Percentiles rank a stretch among this genome's conserved stretches.
Evolutionary conservation across 2,329 filamentous ascomycete genomes (phyloP).

Genomic region (Emmonsiellopsis sp.): DNA sequence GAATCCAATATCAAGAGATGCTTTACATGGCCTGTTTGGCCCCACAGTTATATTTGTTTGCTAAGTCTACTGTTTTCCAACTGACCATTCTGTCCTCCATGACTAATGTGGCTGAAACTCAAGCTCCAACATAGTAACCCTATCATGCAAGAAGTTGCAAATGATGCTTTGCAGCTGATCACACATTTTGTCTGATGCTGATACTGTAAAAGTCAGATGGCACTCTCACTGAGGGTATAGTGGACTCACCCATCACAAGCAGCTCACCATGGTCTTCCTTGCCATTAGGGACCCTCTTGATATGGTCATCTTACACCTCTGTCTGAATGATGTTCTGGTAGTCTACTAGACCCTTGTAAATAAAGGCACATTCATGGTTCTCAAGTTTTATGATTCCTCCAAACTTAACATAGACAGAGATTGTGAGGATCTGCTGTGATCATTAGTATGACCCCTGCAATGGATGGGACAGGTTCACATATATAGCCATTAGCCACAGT

Average conservation of each 20-base stretch:
- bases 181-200: no score
- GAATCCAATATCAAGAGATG: no score
- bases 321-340: conserved; percentile 15
- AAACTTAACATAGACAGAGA: conserved; percentile 18
- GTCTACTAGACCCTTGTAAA: conserved; percentile 15
- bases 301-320: conserved; percentile 15
- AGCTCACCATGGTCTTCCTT: conserved; percentile 13
- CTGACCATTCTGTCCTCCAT: no score
- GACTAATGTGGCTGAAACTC: no score
- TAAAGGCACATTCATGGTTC: conserved; percentile 14
- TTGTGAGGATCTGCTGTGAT: conserved; percentile 15
- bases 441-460: background rate
- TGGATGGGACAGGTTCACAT: no score
- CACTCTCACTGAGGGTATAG: background rate
- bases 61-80: no score
- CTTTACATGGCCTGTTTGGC: no score
- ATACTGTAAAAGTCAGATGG: background rate
- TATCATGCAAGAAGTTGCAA: no score
- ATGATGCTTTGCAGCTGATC: background rate
- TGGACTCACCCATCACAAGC: conserved; percentile 17
- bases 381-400: conserved; percentile 9
- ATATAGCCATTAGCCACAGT: conserved; percentile 20
- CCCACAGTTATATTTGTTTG: no score
- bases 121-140: no score
- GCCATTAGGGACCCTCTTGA: conserved; percentile 14